Base-by-base conservation (phyloP, 1,139 yeast genomes). In the Kurtzmaniella quercitrusa region DNA sequence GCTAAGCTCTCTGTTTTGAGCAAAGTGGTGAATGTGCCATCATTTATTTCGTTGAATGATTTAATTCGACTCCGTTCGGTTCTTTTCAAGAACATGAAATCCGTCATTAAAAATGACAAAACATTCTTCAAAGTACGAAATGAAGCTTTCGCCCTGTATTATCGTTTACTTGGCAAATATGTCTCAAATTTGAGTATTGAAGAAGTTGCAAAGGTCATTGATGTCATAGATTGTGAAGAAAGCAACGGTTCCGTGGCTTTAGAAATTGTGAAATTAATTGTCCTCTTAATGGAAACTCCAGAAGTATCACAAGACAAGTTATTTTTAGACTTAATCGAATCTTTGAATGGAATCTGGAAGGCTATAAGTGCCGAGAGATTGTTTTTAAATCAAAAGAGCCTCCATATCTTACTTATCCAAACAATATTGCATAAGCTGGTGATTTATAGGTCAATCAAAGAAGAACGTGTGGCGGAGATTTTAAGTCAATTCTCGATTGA, bases 351-450 rank as follows among this genome's bases (percentile, higher is more conserved):
- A 0, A 65, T 84, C 17, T 87, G 95, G 94, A 64, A 64, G 5
- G 73, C 72, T 20, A 55, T 88, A 18, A 70, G 71, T n/a, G 71
- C 76, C 1, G 82, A 81, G 9, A 68, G 95, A 44, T 66, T 88
- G 37, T 77, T 82, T 38, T 68, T 88, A 42, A 76, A 76, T 43
- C 94, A 88, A 50, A 76, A 81, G 44, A 71, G 70, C 9, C 66
- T 88, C 34, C 96, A 88, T 49, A 55, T 77, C 15, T 47, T 57
- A 0, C 66, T 84, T 26, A 80, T 88, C 21, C 65, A 72, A 14
- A 54, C 79, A 0, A 44, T 82, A 3, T 71, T 56, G 26, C 53
- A 57, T 36, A 50, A 56, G 7, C 42, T 40, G 12, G 42, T 67
- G n/a, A 43, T 68, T 38, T 42, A 38, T 15, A 39, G 45, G 3